Evolutionary conservation across 805 yeast genomes (phyloP).

Genomic region (Hemisphaericaspora nanyangensis): DNA sequence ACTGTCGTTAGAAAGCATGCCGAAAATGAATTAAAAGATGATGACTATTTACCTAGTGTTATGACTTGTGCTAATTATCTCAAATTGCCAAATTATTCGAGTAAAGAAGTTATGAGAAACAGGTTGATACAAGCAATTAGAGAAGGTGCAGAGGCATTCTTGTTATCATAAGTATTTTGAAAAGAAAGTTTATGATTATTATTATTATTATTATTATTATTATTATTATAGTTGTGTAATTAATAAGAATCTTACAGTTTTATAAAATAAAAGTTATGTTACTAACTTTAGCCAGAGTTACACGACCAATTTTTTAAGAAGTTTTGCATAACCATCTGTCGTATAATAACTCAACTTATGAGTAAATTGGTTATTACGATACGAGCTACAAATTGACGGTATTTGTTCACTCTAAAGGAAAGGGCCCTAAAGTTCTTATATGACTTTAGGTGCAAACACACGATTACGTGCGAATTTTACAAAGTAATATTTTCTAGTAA

Average conservation of each 20-base stretch:
- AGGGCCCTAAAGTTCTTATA: too few species aligned
- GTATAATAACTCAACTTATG: neutral
- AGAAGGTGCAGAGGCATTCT: conserved; percentile 88
- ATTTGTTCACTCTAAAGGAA: too few species aligned
- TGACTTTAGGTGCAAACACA: too few species aligned
- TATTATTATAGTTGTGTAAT: too few species aligned
- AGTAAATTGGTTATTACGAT: too few species aligned
- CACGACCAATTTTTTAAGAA: neutral
- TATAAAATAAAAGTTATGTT: too few species aligned
- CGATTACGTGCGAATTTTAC: too few species aligned
- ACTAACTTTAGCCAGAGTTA: too few species aligned
- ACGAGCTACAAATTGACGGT: too few species aligned
- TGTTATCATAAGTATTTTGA: conserved; percentile 59
- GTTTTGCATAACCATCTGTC: neutral
- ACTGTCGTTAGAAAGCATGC: conserved; percentile 82
- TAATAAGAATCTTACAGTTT: too few species aligned
- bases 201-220: too few species aligned
- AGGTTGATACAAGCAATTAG: conserved; percentile 66
- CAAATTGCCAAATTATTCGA: conserved; percentile 80
- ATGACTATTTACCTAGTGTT: conserved; percentile 89
- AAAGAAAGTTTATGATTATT: neutral
- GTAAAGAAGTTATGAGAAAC: conserved; percentile 53
- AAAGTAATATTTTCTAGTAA: too few species aligned
- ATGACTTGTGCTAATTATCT: conserved; percentile 97
- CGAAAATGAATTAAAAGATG: conserved; percentile 66